A percentile compares a stretch with the other conserved stretches of the same genome.
Evolutionary conservation across 371 early-diverging fungal genomes (phyloP).

Genomic region (Smittium culicis): DNA sequence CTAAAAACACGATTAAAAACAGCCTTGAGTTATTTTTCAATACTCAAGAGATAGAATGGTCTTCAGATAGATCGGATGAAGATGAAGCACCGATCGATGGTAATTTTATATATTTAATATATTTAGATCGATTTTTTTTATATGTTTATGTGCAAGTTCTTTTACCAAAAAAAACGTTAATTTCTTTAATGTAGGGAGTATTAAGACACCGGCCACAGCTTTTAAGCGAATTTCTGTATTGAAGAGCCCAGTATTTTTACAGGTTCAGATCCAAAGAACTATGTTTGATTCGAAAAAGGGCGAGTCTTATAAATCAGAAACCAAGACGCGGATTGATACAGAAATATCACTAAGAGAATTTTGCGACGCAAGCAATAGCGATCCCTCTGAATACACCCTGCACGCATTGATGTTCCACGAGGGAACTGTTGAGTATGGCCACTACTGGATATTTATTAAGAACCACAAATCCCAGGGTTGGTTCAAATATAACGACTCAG

Average conservation of each 20-base stretch:
- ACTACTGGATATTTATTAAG: conserved; percentile 69
- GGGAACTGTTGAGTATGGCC: conserved; percentile 54
- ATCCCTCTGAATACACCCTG: neutral
- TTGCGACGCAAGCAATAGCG: too few species aligned
- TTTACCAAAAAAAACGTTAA: too few species aligned
- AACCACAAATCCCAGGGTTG: conserved; percentile 46
- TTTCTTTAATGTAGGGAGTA: too few species aligned
- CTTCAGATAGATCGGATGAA: too few species aligned
- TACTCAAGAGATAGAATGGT: too few species aligned
- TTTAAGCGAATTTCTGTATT: neutral
- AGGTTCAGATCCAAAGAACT: conserved; percentile 26
- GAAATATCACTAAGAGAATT: conserved; percentile 14
- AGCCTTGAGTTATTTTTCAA: too few species aligned
- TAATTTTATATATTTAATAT: too few species aligned
- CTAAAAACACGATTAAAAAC: too few species aligned
- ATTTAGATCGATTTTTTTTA: too few species aligned
- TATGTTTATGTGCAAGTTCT: too few species aligned
- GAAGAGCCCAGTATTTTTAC: conserved; percentile 21
- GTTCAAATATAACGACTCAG: conserved; percentile 65
- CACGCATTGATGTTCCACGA: conserved; percentile 22
- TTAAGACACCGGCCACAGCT: neutral
- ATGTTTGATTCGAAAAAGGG: conserved; percentile 19
- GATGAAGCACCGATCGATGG: too few species aligned
- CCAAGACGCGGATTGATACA: conserved; percentile 18
- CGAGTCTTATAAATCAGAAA: conserved; percentile 24